phyloP scores from a whole-genome alignment of 345 rosid species.

The Gossypium ekmanianum region DNA sequence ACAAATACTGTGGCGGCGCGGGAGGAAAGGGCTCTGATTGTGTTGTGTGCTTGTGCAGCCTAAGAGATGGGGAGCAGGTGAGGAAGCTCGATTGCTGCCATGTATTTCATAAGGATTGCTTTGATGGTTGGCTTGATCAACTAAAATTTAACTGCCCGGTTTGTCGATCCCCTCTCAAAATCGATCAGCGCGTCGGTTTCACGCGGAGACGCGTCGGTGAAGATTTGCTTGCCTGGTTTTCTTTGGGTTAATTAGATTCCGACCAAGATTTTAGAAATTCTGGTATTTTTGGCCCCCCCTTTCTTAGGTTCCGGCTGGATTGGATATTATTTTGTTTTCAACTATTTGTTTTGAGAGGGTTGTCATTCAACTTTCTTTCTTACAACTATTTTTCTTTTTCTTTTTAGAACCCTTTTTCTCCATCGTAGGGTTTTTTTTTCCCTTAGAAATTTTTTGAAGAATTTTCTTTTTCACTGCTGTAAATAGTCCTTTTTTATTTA shows the following conservation, averaged over 20 bases:
- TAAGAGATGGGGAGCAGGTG: constrained; percentile 72
- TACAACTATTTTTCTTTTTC: neutral
- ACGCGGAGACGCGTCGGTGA: constrained; percentile 54
- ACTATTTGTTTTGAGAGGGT: constrained; percentile 10
- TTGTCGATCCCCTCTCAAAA: constrained; percentile 51
- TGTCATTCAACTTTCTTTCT: neutral
- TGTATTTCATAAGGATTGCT: constrained; percentile 74
- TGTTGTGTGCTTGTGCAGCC: constrained; percentile 56
- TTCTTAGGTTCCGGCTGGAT: neutral
- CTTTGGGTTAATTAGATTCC: constrained; percentile 30
- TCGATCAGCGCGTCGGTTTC: constrained; percentile 36
- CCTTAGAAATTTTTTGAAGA: neutral
- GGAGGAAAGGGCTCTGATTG: constrained; percentile 37
- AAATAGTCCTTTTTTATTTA: neutral
- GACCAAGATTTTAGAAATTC: neutral
- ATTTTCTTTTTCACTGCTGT: constrained; percentile 13
- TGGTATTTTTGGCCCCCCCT: neutral
- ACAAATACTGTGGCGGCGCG: constrained; percentile 26
- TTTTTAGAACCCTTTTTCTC: neutral
- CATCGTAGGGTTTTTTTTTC: neutral
- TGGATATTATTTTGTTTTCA: neutral
- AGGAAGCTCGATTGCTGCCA: constrained; percentile 80
- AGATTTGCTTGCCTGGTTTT: constrained; percentile 47
- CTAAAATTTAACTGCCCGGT: constrained; percentile 71
- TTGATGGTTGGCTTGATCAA: constrained; percentile 78